Evolutionary conservation across 2,329 filamentous ascomycete species (phyloP), one percentile per base, ranked within the genome.

Genomic region (Pleochaeta shiraiana): DNA sequence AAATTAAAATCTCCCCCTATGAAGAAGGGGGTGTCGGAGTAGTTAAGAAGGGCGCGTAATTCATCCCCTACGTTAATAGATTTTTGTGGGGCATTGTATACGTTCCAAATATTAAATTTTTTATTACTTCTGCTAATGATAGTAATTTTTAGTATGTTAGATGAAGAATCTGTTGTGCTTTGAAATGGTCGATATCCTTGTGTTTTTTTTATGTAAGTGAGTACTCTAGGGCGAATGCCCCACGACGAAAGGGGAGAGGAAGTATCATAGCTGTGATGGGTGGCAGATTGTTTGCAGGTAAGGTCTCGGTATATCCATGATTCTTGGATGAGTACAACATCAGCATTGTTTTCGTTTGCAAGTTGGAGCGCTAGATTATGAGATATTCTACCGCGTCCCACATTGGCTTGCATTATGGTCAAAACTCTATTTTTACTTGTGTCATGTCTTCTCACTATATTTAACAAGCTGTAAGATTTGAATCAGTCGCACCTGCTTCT

Each of bases 401-500:
- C 60, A 31, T 63, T 63, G 5, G 34, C 60, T 43, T 47, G 60
- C 60, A 63, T 63, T 12, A 34, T 47, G 24, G 16, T 31, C 30
- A 47, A 28, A 30, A 19, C 12, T 45, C 34, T 26, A 2, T 26
- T 43, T 47, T 43, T 47, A 16, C n/a, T 4, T 28, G 33, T 21
- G 26, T 45, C 47, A 19, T 63, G 60, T 63, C 60, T 63, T 28
- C 60, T 47, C 4, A 63, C 60, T 37, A 63, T 63, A 19, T 21
- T 63, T 47, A 63, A 19, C 47, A 19, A 14, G 28, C 6, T 21
- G 60, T 26, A 28, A 37, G 21, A 19, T 30, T 63, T 7, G 26
- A 14, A 21, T 63, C 60, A 28, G 60, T 14, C 24, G 24, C 50
- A 7, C n/a, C 19, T 55, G 3, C 50, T 30, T 30, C n/a, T 6